Conservation (phyloP, 2,329 filamentous ascomycete species). For the Magnaporthiopsis rhizophila region DNA sequence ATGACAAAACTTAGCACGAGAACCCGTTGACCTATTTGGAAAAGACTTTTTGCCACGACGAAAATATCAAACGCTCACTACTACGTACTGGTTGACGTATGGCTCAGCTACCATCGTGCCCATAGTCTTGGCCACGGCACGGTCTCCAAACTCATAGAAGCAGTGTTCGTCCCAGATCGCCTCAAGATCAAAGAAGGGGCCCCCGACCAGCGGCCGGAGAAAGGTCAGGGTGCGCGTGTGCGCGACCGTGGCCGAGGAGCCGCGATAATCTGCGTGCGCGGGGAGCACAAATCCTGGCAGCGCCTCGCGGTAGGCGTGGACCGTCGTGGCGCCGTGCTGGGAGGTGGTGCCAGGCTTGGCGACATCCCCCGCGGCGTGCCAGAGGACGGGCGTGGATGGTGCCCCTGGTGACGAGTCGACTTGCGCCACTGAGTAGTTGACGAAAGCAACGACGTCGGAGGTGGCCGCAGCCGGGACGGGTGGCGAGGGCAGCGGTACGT, state of each 20-base stretch:
- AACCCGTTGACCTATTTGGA: too few relatives aligned
- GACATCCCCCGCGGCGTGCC: neutral
- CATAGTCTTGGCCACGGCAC: slow-evolving; percentile 67
- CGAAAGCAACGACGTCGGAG: neutral
- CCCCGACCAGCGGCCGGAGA: slow-evolving; percentile 53
- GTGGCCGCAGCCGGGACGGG: slow-evolving; percentile 3
- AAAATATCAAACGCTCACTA: too few relatives aligned
- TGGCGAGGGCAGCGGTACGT: slow-evolving; percentile 22
- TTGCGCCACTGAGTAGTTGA: neutral
- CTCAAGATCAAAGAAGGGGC: slow-evolving; percentile 67
- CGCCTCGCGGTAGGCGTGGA: slow-evolving; percentile 35
- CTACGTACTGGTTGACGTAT: slow-evolving; percentile 59
- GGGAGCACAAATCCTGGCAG: slow-evolving; percentile 43
- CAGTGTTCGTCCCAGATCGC: slow-evolving; percentile 75
- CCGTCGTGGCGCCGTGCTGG: slow-evolving; percentile 3
- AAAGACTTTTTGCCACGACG: too few relatives aligned
- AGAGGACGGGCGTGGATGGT: neutral
- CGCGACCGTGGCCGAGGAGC: slow-evolving; percentile 47
- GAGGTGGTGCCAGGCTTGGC: slow-evolving; percentile 11
- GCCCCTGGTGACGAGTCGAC: neutral
- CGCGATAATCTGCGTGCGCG: slow-evolving; percentile 40
- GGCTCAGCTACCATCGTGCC: slow-evolving; percentile 73
- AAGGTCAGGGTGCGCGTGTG: slow-evolving; percentile 61
- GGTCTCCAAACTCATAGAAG: slow-evolving; percentile 59
- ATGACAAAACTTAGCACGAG: too few relatives aligned